These are phyloP conservation scores for Gymnopus androsaceus DNA, from an alignment of 1,284 basidiomycete species.

Conservation along the genomic window DNA sequence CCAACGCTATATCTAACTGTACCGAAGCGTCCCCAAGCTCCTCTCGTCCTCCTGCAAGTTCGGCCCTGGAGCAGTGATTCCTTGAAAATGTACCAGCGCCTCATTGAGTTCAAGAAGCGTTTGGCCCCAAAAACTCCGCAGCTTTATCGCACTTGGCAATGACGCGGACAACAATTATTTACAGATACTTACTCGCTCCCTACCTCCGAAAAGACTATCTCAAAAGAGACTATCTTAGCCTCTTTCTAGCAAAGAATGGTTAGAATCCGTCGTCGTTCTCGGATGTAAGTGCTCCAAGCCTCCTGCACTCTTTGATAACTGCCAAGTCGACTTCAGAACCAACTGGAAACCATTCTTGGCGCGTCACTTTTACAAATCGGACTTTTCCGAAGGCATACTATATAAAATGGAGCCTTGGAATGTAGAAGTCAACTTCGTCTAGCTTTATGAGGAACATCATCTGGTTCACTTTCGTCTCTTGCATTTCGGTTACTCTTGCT, in stretches of 20 bases:
- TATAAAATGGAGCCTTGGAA: not conserved
- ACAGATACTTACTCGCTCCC: not conserved
- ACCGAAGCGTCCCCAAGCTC: no score
- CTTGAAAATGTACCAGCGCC: no score
- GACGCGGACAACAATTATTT: not conserved
- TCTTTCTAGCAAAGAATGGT: not conserved
- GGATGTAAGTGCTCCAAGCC: not conserved
- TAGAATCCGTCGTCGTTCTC: no score
- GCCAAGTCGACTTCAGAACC: not conserved
- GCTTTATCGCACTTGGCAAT: not conserved
- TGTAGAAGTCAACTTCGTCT: not conserved
- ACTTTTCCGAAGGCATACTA: not conserved
- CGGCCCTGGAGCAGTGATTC: no score
- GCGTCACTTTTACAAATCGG: not conserved
- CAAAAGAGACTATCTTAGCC: not conserved
- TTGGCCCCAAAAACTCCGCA: not conserved
- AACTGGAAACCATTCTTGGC: not conserved
- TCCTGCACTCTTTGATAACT: not conserved
- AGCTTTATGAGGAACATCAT: not conserved
- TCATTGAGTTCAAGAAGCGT: no score
- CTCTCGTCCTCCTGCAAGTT: no score
- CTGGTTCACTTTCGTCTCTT: not conserved
- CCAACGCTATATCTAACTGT: no score
- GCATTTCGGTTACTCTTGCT: not conserved
- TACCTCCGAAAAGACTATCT: not conserved